A percentile compares a stretch with the other conserved stretches of the same genome.
phyloP scores from a whole-genome alignment of 2,329 filamentous ascomycete genomes.

The Talaromyces albobiverticillius region DNA sequence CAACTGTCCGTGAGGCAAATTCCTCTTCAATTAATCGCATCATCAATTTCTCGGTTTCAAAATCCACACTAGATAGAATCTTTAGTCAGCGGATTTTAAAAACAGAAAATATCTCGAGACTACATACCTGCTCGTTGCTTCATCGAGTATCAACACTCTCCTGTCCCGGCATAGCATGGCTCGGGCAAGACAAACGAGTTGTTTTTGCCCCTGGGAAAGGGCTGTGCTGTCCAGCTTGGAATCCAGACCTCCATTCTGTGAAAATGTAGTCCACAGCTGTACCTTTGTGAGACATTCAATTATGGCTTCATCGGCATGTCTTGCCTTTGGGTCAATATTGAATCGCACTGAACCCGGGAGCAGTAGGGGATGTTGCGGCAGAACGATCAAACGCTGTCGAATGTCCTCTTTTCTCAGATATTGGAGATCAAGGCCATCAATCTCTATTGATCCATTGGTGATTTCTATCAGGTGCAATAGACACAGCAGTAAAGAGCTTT shows the following conservation, averaged over 20 bases:
- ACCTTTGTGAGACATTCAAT: slow-evolving; percentile 34
- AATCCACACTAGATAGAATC: slow-evolving; percentile 49
- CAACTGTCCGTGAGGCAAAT: slow-evolving; percentile 57
- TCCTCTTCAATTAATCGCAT: slow-evolving; percentile 53
- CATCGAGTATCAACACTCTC: slow-evolving; percentile 44
- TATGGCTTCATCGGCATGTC: slow-evolving; percentile 29
- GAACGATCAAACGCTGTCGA: slow-evolving; percentile 38
- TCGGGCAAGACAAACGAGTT: slow-evolving; percentile 61
- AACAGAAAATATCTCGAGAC: no score
- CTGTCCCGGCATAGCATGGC: slow-evolving; percentile 50
- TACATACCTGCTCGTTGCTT: slow-evolving; percentile 31
- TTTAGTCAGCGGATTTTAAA: no score
- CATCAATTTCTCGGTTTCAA: slow-evolving; percentile 55
- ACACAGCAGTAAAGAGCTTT: slow-evolving; percentile 40
- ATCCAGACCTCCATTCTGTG: slow-evolving; percentile 38
- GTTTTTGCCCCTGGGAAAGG: slow-evolving; percentile 59
- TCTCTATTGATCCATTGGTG: slow-evolving; percentile 31
- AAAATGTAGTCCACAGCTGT: slow-evolving; percentile 33
- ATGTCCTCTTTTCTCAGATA: slow-evolving; percentile 35
- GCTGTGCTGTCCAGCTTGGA: slow-evolving; percentile 46
- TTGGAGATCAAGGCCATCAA: slow-evolving; percentile 42
- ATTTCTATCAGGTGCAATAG: slow-evolving; percentile 42
- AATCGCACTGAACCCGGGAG: slow-evolving; percentile 37
- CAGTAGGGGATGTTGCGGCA: slow-evolving; percentile 44
- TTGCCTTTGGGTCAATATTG: slow-evolving; percentile 37